Evolutionary conservation across 805 yeast genomes (phyloP).

Genomic region (Spencermartinsiella europaea): DNA sequence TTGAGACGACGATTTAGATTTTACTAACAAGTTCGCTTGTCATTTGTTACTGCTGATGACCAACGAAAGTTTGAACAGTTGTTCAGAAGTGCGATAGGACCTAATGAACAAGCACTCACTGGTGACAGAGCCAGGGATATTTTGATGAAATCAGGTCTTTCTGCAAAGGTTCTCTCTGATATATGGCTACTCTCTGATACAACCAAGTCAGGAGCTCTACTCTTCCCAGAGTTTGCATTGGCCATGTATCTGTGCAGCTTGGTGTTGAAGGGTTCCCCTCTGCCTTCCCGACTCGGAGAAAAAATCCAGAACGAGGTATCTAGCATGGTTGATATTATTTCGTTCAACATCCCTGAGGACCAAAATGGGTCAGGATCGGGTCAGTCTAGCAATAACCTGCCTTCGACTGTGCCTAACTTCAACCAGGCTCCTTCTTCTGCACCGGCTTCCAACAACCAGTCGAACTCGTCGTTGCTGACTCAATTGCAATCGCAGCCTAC

Average conservation of each 20-base stretch:
- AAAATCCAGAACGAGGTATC: constrained; percentile 77
- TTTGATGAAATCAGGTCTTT: constrained; percentile 70
- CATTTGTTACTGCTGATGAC: constrained; percentile 80
- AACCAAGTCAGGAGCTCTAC: constrained; percentile 71
- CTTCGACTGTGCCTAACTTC: constrained; percentile 27
- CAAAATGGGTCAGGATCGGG: constrained; percentile 16
- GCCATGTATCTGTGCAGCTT: constrained; percentile 82
- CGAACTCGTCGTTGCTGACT: not conserved
- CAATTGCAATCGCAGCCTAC: constrained; percentile 6
- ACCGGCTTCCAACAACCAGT: not conserved
- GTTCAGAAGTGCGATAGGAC: constrained; percentile 66
- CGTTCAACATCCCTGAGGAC: constrained; percentile 65
- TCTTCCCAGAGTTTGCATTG: constrained; percentile 92
- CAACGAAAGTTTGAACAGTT: constrained; percentile 82
- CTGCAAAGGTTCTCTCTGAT: constrained; percentile 69
- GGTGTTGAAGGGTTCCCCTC: constrained; percentile 68
- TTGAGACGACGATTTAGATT: not conserved
- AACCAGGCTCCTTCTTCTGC: not conserved
- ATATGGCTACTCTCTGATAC: constrained; percentile 93
- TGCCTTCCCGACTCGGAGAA: constrained; percentile 69
- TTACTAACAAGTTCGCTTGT: constrained; percentile 51
- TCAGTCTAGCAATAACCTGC: constrained; percentile 10
- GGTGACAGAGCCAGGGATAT: constrained; percentile 70
- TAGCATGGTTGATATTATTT: constrained; percentile 85
- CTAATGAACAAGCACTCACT: constrained; percentile 52